Conservation (phyloP, 2,329 filamentous ascomycete genomes). For the Colletotrichum simmondsii region DNA sequence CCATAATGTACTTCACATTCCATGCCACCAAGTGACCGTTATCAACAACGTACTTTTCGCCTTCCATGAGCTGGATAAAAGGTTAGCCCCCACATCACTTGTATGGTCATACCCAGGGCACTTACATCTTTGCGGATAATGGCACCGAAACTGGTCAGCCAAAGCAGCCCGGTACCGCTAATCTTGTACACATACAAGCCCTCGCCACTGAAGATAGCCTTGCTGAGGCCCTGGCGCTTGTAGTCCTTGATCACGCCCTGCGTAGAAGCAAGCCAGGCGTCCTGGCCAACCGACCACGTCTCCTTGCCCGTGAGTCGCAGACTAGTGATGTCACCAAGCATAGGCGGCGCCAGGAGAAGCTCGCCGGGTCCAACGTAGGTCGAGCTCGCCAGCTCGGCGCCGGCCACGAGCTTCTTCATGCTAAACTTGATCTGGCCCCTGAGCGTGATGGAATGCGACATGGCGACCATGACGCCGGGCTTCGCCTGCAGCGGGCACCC, state of each 20-base stretch:
- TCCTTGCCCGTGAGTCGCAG: constrained; percentile 78
- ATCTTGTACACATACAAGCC: constrained; percentile 93
- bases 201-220: constrained; percentile 94
- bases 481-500: constrained; percentile 86
- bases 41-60: constrained; percentile 91
- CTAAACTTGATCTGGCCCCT: constrained; percentile 87
- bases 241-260: constrained; percentile 90
- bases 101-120: constrained; percentile 35
- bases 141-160: constrained; percentile 93
- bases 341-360: constrained; percentile 81
- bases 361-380: constrained; percentile 92
- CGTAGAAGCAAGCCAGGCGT: constrained; percentile 87
- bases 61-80: constrained; percentile 61
- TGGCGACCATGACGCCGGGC: constrained; percentile 92
- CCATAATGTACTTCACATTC: constrained; percentile 94
- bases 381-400: constrained; percentile 82
- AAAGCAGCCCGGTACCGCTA: constrained; percentile 81
- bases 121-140: constrained; percentile 94
- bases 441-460: constrained; percentile 88
- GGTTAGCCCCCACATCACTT: constrained; percentile 30
- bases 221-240: constrained; percentile 85
- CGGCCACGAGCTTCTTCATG: constrained; percentile 89
- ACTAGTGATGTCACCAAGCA: constrained; percentile 86
- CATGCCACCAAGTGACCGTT: constrained; percentile 95
- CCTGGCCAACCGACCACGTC: constrained; percentile 86